Percentiles rank a stretch among this genome's conserved stretches.
phyloP scores from a whole-genome alignment of 352 stramenopile genomes.

The Phytophthora idaei region DNA sequence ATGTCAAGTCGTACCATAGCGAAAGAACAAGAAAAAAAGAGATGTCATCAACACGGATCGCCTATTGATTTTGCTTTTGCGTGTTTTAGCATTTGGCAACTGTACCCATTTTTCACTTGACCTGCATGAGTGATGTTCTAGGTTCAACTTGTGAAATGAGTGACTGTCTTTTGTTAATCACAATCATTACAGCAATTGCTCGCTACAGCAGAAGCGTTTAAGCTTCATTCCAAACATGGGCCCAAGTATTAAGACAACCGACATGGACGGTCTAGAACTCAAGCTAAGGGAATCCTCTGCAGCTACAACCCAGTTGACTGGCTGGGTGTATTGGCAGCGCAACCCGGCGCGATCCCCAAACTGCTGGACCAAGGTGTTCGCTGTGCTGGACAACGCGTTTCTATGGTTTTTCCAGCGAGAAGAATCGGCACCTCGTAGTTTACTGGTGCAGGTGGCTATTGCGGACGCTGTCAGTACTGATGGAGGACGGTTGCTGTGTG shows the following conservation, averaged over 20 bases:
- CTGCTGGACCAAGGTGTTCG: constrained; percentile 69
- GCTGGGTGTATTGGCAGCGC: constrained; percentile 76
- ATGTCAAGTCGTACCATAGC: constrained; percentile 59
- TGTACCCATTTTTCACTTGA: constrained; percentile 16
- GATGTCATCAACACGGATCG: constrained; percentile 18
- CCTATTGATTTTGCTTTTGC: background rate
- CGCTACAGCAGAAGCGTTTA: constrained; percentile 1
- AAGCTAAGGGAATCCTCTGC: background rate
- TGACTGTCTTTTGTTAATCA: constrained; percentile 5
- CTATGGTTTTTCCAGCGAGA: constrained; percentile 59
- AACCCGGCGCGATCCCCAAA: constrained; percentile 30
- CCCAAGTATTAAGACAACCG: background rate
- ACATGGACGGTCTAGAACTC: constrained; percentile 3
- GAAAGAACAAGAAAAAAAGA: constrained; percentile 33
- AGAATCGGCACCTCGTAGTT: constrained; percentile 32
- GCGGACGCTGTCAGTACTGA: constrained; percentile 40
- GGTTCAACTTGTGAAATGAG: constrained; percentile 13
- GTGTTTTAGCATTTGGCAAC: background rate
- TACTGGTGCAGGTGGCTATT: constrained; percentile 64
- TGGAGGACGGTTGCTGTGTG: constrained; percentile 37
- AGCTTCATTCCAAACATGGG: background rate
- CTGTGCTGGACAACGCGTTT: constrained; percentile 55
- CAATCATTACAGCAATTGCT: constrained; percentile 2
- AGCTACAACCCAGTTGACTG: constrained; percentile 12
- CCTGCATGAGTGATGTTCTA: constrained; percentile 22